Conservation (phyloP, 768 basidiomycete species). For the Termitomyces sp. region DNA sequence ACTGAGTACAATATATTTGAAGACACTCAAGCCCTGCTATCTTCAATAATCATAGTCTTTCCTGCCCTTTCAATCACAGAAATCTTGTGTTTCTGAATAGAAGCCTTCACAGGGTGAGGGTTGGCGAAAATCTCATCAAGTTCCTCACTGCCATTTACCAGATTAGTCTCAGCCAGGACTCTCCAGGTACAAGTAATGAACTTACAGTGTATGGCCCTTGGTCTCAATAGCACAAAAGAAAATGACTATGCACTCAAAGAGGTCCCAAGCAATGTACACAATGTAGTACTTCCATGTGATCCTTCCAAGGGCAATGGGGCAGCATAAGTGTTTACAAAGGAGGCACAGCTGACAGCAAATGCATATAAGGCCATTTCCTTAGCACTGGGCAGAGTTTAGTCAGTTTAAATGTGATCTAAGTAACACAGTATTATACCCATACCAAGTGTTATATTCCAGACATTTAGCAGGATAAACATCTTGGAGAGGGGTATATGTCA, state of each 20-base stretch:
- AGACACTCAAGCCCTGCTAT: slow-evolving; percentile 6
- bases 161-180: neutral
- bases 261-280: slow-evolving; percentile 36
- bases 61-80: slow-evolving; percentile 32
- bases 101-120: slow-evolving; percentile 35
- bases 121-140: slow-evolving; percentile 33
- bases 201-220: slow-evolving; percentile 36
- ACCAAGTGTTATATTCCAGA: slow-evolving; percentile 48
- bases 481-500: slow-evolving; percentile 57
- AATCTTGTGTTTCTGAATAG: slow-evolving; percentile 33
- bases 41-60: slow-evolving; percentile 17
- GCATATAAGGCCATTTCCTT: slow-evolving; percentile 57
- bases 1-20: neutral
- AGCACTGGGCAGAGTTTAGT: slow-evolving; percentile 27
- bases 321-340: slow-evolving; percentile 49
- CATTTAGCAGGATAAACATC: slow-evolving; percentile 53
- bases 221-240: slow-evolving; percentile 39
- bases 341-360: slow-evolving; percentile 37
- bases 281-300: slow-evolving; percentile 36
- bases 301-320: slow-evolving; percentile 29
- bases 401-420: neutral
- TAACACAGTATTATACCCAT: neutral
- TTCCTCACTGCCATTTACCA: slow-evolving; percentile 27
- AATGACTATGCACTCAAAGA: slow-evolving; percentile 32
- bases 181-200: neutral